These are phyloP conservation scores for Glycine tomentella DNA, from an alignment of 306 rosid species.

Conservation along the genomic window DNA sequence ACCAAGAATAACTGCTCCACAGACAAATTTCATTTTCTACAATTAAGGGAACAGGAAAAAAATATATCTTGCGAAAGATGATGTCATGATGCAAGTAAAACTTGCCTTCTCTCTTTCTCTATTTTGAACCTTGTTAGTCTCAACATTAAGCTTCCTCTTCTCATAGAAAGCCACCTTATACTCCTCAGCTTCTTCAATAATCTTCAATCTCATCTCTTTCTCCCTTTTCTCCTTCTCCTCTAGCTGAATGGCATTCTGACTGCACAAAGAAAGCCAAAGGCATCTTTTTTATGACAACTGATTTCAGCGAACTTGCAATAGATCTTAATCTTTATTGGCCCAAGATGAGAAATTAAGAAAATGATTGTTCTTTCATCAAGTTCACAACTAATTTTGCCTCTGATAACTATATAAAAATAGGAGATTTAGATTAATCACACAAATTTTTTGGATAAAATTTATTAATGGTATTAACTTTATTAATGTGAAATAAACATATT, in stretches of 20 bases:
- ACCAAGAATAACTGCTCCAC: constrained; percentile 70
- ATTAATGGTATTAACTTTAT: neutral
- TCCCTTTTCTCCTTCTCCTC: constrained; percentile 97
- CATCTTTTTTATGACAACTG: constrained; percentile 36
- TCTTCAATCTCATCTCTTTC: constrained; percentile 87
- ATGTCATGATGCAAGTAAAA: constrained; percentile 26
- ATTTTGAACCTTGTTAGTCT: constrained; percentile 81
- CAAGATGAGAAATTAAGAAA: constrained; percentile 28
- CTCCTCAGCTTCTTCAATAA: constrained; percentile 96
- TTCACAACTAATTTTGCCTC: constrained; percentile 1
- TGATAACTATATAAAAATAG: constrained; percentile 5
- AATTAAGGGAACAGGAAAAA: constrained; percentile 30
- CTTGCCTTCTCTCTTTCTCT: constrained; percentile 96
- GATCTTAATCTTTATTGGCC: constrained; percentile 28
- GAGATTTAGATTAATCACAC: constrained; percentile 3
- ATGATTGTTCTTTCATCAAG: neutral
- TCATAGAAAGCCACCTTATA: constrained; percentile 80
- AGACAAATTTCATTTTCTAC: constrained; percentile 23
- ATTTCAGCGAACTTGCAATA: constrained; percentile 35
- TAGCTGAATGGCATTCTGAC: constrained; percentile 84
- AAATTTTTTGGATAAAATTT: neutral
- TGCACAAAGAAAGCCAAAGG: constrained; percentile 53
- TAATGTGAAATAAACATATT: constrained; percentile 11
- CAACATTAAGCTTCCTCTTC: constrained; percentile 94
- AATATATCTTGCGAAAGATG: neutral